phyloP scores from a whole-genome alignment of 2,329 filamentous ascomycete species.

The Teratosphaeria nubilosa region DNA sequence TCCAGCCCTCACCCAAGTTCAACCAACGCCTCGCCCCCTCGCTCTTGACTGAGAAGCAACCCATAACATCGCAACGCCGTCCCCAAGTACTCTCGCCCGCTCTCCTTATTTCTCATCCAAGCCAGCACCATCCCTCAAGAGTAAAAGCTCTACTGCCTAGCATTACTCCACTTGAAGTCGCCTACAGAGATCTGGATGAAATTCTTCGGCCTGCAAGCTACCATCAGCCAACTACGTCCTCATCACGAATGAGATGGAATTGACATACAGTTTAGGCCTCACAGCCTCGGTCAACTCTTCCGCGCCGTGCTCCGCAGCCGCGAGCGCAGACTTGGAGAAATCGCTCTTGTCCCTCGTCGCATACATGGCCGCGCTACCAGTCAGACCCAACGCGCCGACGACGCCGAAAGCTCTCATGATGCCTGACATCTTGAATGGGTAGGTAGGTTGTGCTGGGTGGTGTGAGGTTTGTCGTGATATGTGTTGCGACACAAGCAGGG shows the following conservation, averaged over 20 bases:
- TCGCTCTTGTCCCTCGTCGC: constrained; percentile 2
- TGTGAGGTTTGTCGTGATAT: neutral
- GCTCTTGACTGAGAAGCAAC: neutral
- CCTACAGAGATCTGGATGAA: constrained; percentile 13
- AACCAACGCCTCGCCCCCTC: neutral
- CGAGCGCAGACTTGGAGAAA: constrained; percentile 11
- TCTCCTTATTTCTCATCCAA: neutral
- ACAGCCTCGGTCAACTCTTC: neutral
- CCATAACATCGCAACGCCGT: neutral
- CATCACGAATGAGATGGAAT: neutral
- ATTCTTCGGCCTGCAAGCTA: constrained; percentile 1
- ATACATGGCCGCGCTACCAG: neutral
- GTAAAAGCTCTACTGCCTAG: neutral
- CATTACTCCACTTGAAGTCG: constrained; percentile 9
- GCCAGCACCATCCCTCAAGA: neutral
- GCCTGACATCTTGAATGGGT: neutral
- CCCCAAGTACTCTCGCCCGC: neutral
- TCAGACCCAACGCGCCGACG: neutral
- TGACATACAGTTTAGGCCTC: constrained; percentile 9
- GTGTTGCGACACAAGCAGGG: neutral
- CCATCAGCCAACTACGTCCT: neutral
- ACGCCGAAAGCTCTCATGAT: neutral
- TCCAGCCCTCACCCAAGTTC: neutral
- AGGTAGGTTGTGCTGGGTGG: neutral
- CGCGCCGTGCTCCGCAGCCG: constrained; percentile 10